A percentile compares a stretch with the other conserved stretches of the same genome.
Conservation (phyloP, 1,284 basidiomycete genomes). For the Filobasidium uniguttulatum region DNA sequence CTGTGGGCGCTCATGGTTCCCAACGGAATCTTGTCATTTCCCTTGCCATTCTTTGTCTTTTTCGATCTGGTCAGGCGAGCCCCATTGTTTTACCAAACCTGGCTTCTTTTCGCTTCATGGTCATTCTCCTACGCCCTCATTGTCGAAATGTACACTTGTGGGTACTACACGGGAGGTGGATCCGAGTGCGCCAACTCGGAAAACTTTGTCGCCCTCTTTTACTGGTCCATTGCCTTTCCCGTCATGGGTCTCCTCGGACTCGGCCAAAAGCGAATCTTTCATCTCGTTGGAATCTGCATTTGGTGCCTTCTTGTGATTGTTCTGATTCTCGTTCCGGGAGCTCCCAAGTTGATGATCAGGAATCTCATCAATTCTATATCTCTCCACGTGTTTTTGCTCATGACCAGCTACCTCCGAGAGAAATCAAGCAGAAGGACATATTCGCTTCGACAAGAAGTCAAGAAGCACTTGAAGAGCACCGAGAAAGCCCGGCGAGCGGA, state of each 20-base stretch:
- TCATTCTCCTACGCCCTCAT: background rate
- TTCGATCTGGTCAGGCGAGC: background rate
- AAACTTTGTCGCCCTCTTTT: background rate
- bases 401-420: background rate
- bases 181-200: background rate
- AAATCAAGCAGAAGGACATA: background rate
- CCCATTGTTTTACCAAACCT: background rate
- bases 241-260: background rate
- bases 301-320: background rate
- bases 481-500: background rate
- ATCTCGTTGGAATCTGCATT: background rate
- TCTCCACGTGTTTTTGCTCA: background rate
- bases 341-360: constrained; percentile 1
- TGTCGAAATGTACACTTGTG: background rate
- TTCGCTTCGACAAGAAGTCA: background rate
- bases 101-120: background rate
- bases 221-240: background rate
- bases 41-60: background rate
- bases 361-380: background rate
- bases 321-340: background rate
- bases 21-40: background rate
- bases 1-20: background rate
- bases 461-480: background rate
- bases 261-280: background rate
- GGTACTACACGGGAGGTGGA: background rate